A percentile compares a stretch with the other conserved stretches of the same genome.
Conservation (phyloP, 257 asterid species). For the Jacaranda copaia region DNA sequence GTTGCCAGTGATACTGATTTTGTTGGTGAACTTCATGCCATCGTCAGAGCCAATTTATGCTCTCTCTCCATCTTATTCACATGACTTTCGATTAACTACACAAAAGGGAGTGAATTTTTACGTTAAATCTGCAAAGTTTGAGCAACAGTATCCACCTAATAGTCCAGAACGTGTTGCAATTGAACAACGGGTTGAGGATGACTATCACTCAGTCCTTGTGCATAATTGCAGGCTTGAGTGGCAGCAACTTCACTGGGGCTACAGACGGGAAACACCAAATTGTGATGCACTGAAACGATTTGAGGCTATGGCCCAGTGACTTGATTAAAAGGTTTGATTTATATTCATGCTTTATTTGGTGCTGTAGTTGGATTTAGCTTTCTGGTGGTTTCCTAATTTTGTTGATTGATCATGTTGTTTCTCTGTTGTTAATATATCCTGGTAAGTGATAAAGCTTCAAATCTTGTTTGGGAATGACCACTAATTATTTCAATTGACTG, state of each 20-base stretch:
- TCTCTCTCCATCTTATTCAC: constrained; percentile 58
- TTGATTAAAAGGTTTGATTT: constrained; percentile 45
- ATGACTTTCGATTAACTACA: constrained; percentile 61
- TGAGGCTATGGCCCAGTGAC: constrained; percentile 59
- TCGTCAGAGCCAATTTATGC: constrained; percentile 84
- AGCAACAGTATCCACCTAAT: constrained; percentile 69
- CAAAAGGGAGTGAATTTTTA: constrained; percentile 80
- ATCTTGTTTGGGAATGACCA: constrained; percentile 16
- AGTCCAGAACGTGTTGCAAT: constrained; percentile 63
- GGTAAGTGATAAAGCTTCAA: not conserved
- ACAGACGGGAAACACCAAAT: constrained; percentile 72
- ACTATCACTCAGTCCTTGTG: constrained; percentile 62
- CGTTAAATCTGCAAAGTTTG: constrained; percentile 76
- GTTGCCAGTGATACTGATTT: constrained; percentile 74
- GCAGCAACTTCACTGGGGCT: constrained; percentile 89
- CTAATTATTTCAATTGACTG: constrained; percentile 4
- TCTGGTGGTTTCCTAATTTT: not conserved
- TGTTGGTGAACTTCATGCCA: constrained; percentile 85
- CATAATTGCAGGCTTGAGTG: constrained; percentile 82
- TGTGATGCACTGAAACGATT: constrained; percentile 87
- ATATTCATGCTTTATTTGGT: constrained; percentile 17
- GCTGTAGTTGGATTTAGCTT: constrained; percentile 3
- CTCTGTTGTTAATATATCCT: not conserved
- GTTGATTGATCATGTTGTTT: constrained; percentile 15
- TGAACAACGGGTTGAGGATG: constrained; percentile 73